Percentiles rank a stretch among this genome's conserved stretches.
These are phyloP conservation scores for Flaveria ramosissima DNA, from an alignment of 129 eudicot species.

Conservation along the genomic window DNA sequence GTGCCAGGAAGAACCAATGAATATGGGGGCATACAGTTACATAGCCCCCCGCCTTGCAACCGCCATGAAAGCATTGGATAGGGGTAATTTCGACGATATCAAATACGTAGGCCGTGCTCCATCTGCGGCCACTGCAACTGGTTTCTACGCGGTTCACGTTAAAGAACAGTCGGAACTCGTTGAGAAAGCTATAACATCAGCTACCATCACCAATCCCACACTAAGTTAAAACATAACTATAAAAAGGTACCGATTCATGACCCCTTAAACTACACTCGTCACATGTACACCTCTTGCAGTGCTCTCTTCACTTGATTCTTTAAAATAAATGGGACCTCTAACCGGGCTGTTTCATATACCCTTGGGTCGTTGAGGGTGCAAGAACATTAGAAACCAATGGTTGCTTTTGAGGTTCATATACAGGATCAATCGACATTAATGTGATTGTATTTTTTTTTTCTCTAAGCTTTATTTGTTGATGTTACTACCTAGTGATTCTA, in stretches of 20 bases:
- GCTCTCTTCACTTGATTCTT: not conserved
- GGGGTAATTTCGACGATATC: slow-evolving; percentile 62
- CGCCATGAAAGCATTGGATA: slow-evolving; percentile 61
- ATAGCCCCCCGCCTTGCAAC: slow-evolving; percentile 66
- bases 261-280: not conserved
- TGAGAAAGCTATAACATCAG: slow-evolving; percentile 52
- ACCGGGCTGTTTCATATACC: not conserved
- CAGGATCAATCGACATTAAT: not conserved
- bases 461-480: too few relatives aligned
- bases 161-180: slow-evolving; percentile 70
- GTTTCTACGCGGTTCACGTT: slow-evolving; percentile 54
- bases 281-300: not conserved
- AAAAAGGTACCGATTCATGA: not conserved
- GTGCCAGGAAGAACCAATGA: slow-evolving; percentile 96
- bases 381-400: too few relatives aligned
- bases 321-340: not conserved
- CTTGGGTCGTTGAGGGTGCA: not conserved
- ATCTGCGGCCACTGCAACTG: slow-evolving; percentile 90
- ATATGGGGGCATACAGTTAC: slow-evolving; percentile 80
- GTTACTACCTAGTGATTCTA: too few relatives aligned
- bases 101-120: slow-evolving; percentile 83
- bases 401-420: not conserved
- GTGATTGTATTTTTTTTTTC: too few relatives aligned
- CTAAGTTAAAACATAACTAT: not conserved
- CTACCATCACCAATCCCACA: slow-evolving; percentile 10